Base-by-base conservation (phyloP, 371 early-diverging fungal genomes). In the Phascolomyces articulosus region DNA sequence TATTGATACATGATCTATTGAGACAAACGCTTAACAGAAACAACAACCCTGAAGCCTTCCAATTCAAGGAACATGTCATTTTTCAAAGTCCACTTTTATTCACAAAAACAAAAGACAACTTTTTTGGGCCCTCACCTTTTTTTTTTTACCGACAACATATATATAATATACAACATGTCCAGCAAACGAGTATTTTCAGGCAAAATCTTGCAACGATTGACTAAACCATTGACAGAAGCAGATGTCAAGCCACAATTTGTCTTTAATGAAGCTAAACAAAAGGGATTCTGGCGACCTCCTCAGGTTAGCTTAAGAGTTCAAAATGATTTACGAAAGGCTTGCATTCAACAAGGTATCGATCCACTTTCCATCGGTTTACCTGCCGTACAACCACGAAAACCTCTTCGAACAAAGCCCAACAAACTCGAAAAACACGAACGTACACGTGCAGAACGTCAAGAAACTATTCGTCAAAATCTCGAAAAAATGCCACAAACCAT, bases 381-480 rank as follows among this genome's bases (percentile, higher is more conserved):
- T 0, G 41, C 75, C 9, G 56, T 56, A 16, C 34, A 64, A 7
- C 44, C 71, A 3, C 58, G 65, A 9, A 85, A 82, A 47, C 65
- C 79, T 0, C 64, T 87, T 27, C 80, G 77, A 40, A 76, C 71
- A 62, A 80, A 85, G 66, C 85, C 87, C 20, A 85, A 86, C 59
- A 89, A 88, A 73, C 80, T 86, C 9, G 87, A 87, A 63, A 86
- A 87, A 69, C 85, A 85, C 66, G 87, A 88, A 73, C 78, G 89
- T 49, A 73, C 73, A 74, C 86, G 87, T 47, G 78, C 75, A 8
- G 82, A 79, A 64, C 82, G 85, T 62, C 69, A 83, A 60, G 75
- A 75, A 18, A 78, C 51, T 6, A 83, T 83, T 58, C 68, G 69
- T 47, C 71, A 72, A 44, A 80, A 79, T 38, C 51, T 83, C 55